Evolutionary conservation across 2,329 filamentous ascomycete genomes (phyloP).

Genomic region (Xylaria sp.): DNA sequence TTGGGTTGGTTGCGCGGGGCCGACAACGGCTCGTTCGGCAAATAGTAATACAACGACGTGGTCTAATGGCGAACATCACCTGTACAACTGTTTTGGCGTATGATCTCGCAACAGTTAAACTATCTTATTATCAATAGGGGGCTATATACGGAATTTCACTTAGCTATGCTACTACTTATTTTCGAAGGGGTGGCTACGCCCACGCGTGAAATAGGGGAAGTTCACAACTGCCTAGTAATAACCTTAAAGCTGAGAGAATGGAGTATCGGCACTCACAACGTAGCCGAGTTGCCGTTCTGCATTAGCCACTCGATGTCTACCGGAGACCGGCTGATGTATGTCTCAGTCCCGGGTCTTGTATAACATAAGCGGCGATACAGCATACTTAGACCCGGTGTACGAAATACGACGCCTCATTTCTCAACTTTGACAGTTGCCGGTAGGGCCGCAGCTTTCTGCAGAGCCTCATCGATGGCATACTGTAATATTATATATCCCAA

Average conservation of each 20-base stretch:
- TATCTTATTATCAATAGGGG: neutral
- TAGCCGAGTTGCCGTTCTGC: neutral
- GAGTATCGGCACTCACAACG: neutral
- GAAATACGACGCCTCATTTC: neutral
- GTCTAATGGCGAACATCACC: too few species aligned
- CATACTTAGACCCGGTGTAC: neutral
- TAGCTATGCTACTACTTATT: neutral
- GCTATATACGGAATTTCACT: neutral
- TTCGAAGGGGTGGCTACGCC: neutral
- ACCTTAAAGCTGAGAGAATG: too few species aligned
- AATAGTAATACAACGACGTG: too few species aligned
- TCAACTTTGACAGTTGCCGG: neutral
- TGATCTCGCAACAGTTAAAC: too few species aligned
- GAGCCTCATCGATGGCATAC: neutral
- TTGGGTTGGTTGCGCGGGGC: too few species aligned
- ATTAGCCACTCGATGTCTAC: neutral
- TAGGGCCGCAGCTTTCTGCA: neutral
- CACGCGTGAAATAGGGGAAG: neutral
- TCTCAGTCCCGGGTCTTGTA: neutral
- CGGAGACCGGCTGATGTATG: conserved; percentile 2
- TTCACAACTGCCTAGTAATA: neutral
- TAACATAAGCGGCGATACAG: neutral
- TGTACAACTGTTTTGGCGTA: too few species aligned
- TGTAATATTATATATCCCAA: neutral
- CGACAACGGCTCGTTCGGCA: too few species aligned